Evolutionary conservation across 768 basidiomycete species (phyloP).

Genomic region (Naematelia aurantialba): DNA sequence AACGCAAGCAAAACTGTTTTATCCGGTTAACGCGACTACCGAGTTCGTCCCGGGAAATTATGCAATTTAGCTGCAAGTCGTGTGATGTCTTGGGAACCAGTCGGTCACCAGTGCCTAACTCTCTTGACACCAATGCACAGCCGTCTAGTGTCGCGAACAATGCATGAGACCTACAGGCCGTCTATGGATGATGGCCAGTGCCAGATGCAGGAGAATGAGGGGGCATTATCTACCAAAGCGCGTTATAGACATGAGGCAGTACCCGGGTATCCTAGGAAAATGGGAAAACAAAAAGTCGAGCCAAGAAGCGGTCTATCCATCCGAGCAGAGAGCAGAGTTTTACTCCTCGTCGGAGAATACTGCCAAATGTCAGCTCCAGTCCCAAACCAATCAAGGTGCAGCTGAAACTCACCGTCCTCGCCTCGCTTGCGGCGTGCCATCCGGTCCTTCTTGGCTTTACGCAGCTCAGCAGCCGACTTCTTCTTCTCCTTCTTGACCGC

Average conservation of each 20-base stretch:
- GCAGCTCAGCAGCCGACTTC: conserved; percentile 71
- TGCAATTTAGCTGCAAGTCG: no score
- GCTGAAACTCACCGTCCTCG: conserved; percentile 27
- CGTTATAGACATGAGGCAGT: conserved; percentile 4
- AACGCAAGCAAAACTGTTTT: no score
- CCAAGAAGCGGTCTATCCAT: not conserved
- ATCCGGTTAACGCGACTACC: no score
- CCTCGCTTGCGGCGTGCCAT: conserved; percentile 57
- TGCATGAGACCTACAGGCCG: conserved; percentile 9
- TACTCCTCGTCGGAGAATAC: conserved; percentile 53
- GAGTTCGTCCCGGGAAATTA: no score
- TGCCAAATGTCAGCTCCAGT: conserved; percentile 75
- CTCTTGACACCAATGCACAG: no score
- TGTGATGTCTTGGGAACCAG: no score
- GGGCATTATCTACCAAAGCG: conserved; percentile 5
- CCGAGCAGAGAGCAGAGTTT: conserved; percentile 13
- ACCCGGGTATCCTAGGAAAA: not conserved
- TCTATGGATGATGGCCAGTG: conserved; percentile 2
- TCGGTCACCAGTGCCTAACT: no score
- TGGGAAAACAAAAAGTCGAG: not conserved
- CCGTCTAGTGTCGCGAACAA: not conserved
- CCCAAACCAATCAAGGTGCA: conserved; percentile 11
- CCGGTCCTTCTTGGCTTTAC: conserved; percentile 96
- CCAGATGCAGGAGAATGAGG: conserved; percentile 4
- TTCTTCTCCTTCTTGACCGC: conserved; percentile 76